phyloP scores from a whole-genome alignment of 1,139 yeast genomes.

The Sugiyamaella sp. region DNA sequence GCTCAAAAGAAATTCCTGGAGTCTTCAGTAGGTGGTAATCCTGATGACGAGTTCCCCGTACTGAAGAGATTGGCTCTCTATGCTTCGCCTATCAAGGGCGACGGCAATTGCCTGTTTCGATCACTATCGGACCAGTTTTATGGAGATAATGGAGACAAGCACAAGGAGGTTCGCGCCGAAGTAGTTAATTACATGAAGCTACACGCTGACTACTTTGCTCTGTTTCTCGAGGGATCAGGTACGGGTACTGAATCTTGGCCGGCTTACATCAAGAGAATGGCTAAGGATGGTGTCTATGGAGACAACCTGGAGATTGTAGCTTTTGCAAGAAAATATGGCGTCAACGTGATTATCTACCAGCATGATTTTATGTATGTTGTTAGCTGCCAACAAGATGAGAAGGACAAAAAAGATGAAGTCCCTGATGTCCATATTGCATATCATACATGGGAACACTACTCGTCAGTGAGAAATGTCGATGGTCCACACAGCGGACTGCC shows the following conservation, averaged over 20 bases:
- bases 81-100: slow-evolving; percentile 46
- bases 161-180: slow-evolving; percentile 39
- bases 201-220: slow-evolving; percentile 38
- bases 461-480: slow-evolving; percentile 43
- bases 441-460: slow-evolving; percentile 50
- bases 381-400: slow-evolving; percentile 25
- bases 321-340: slow-evolving; percentile 40
- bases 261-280: slow-evolving; percentile 42
- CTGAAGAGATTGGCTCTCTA: slow-evolving; percentile 42
- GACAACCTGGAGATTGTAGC: slow-evolving; percentile 49
- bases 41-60: slow-evolving; percentile 43
- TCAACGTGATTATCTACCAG: slow-evolving; percentile 45
- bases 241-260: slow-evolving; percentile 41
- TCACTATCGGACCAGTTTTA: slow-evolving; percentile 47
- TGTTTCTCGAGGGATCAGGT: slow-evolving; percentile 38
- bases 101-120: slow-evolving; percentile 50
- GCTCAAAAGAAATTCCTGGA: slow-evolving; percentile 15
- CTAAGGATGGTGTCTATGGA: slow-evolving; percentile 47
- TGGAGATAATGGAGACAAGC: slow-evolving; percentile 42
- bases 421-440: slow-evolving; percentile 45
- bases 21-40: background rate
- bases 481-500: slow-evolving; percentile 47
- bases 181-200: slow-evolving; percentile 42
- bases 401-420: slow-evolving; percentile 8
- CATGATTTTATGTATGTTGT: slow-evolving; percentile 43